phyloP scores from a whole-genome alignment of 2,329 filamentous ascomycete genomes.

The Xylariomycetidae sp. region DNA sequence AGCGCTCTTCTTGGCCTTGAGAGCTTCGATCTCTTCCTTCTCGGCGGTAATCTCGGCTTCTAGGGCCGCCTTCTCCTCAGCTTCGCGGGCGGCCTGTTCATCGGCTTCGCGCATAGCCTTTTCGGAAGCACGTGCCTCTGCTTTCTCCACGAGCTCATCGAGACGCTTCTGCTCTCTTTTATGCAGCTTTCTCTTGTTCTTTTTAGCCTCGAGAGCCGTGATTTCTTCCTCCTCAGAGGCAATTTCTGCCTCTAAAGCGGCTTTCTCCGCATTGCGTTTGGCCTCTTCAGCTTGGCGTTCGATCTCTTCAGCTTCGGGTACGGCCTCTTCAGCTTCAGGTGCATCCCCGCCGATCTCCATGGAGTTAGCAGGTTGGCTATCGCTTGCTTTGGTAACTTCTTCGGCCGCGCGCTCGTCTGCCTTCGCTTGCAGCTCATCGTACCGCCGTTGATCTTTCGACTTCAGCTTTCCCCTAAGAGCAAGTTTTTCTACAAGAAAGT shows the following conservation, averaged over 20 bases:
- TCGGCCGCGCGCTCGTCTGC: no score
- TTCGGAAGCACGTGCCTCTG: constrained; percentile 8
- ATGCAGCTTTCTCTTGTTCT: constrained; percentile 14
- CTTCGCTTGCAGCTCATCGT: background rate
- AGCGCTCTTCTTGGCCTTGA: constrained; percentile 10
- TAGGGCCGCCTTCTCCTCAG: constrained; percentile 4
- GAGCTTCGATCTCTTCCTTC: no score
- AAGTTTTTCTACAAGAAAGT: no score
- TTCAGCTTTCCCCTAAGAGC: background rate
- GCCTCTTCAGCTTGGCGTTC: constrained; percentile 17
- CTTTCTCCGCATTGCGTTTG: constrained; percentile 19
- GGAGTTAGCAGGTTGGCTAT: constrained; percentile 27
- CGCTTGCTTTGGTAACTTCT: constrained; percentile 31
- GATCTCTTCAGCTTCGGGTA: constrained; percentile 8
- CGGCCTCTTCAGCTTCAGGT: constrained; percentile 17
- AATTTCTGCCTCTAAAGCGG: constrained; percentile 26
- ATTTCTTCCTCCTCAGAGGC: constrained; percentile 35
- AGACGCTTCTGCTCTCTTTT: constrained; percentile 6
- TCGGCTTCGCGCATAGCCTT: constrained; percentile 7
- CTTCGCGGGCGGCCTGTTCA: constrained; percentile 8
- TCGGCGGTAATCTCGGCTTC: no score
- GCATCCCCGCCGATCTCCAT: no score
- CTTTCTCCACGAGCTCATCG: no score
- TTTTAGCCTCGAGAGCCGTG: constrained; percentile 21
- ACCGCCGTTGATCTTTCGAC: background rate